Evolutionary conservation across 108 stramenopile genomes (phyloP).

Genomic region (Aureococcus anophagefferens): DNA sequence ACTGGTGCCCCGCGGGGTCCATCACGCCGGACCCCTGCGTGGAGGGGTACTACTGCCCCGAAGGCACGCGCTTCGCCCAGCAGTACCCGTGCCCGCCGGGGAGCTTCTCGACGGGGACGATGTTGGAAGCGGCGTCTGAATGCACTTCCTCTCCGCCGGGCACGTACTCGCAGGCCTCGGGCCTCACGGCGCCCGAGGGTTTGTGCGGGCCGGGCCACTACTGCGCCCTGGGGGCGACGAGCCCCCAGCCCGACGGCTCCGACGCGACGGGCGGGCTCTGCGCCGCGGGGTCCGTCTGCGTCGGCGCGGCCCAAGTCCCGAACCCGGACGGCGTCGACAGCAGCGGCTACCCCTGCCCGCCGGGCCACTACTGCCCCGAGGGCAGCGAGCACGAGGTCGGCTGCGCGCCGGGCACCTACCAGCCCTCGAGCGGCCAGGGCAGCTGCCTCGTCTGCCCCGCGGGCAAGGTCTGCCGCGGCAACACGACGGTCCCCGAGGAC

Average conservation of each 20-base stretch:
- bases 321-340: neutral
- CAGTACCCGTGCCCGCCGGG: constrained; percentile 27
- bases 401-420: constrained; percentile 40
- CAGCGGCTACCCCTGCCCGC: constrained; percentile 14
- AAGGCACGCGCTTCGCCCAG: constrained; percentile 19
- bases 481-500: constrained; percentile 22
- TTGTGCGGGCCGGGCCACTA: constrained; percentile 48
- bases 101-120: constrained; percentile 28
- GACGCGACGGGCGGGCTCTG: constrained; percentile 22
- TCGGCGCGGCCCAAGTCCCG: constrained; percentile 8
- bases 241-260: constrained; percentile 38
- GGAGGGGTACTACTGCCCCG: constrained; percentile 30
- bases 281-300: constrained; percentile 24
- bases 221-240: constrained; percentile 25
- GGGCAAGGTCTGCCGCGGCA: constrained; percentile 25
- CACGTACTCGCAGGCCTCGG: constrained; percentile 34
- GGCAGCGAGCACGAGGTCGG: constrained; percentile 14
- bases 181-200: constrained; percentile 36
- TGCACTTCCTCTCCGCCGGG: constrained; percentile 46
- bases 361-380: constrained; percentile 36
- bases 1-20: constrained; percentile 28
- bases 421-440: neutral
- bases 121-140: constrained; percentile 20
- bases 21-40: constrained; percentile 12
- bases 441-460: constrained; percentile 25